phyloP scores from a whole-genome alignment of 306 rosid genomes.

The Senna tora region DNA sequence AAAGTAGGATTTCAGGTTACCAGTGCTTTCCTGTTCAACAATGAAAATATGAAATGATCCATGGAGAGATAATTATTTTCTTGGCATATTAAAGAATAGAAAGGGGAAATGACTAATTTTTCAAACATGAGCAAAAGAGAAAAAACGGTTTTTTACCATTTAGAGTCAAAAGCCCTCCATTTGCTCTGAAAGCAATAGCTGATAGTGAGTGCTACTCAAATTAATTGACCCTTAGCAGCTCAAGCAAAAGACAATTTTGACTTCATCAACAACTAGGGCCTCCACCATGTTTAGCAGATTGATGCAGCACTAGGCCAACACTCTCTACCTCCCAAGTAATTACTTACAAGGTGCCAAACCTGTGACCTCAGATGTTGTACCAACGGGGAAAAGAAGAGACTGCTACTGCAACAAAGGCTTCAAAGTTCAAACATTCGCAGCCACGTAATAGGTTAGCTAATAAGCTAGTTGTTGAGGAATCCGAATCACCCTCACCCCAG shows the following conservation, averaged over 20 bases:
- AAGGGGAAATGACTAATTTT: background rate
- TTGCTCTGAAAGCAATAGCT: background rate
- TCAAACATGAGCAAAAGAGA: background rate
- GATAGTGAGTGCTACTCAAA: background rate
- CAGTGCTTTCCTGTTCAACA: background rate
- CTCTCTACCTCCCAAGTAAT: background rate
- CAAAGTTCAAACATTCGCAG: too few species aligned
- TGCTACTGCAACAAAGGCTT: background rate
- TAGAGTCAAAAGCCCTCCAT: conserved; percentile 2
- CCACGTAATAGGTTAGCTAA: too few species aligned
- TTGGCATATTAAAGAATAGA: conserved; percentile 3
- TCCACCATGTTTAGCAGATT: background rate
- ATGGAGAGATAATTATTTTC: background rate
- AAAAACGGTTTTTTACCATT: background rate
- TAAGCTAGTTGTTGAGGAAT: too few species aligned
- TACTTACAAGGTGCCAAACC: background rate
- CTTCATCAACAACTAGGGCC: background rate
- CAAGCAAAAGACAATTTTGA: background rate
- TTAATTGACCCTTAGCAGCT: background rate
- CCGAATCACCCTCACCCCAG: background rate
- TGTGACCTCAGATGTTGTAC: background rate
- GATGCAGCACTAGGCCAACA: too few species aligned
- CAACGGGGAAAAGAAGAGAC: background rate
- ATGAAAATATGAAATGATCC: background rate
- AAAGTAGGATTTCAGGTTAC: background rate